Evolutionary conservation across 2,329 filamentous ascomycete genomes (phyloP).

Genomic region (Geosmithia flava): DNA sequence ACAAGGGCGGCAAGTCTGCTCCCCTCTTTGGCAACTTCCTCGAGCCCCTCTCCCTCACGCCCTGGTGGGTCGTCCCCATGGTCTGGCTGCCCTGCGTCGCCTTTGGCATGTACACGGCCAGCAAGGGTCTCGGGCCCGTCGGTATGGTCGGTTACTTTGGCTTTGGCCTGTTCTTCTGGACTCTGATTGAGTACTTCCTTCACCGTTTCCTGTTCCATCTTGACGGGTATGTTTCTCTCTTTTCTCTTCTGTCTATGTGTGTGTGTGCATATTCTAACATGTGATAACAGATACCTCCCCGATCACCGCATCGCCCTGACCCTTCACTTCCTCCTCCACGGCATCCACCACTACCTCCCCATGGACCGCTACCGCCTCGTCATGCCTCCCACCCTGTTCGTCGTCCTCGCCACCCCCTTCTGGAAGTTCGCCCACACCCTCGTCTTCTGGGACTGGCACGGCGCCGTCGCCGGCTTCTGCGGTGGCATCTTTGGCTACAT

Average conservation of each 20-base stretch:
- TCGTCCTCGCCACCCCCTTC: slow-evolving; percentile 75
- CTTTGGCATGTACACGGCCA: slow-evolving; percentile 59
- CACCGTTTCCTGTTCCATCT: slow-evolving; percentile 92
- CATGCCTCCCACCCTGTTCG: slow-evolving; percentile 87
- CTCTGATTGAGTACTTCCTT: slow-evolving; percentile 75
- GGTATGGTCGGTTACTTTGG: slow-evolving; percentile 50
- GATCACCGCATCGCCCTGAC: slow-evolving; percentile 84
- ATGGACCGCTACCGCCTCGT: slow-evolving; percentile 97
- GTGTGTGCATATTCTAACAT: not conserved
- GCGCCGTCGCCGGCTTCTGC: slow-evolving; percentile 66
- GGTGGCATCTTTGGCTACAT: slow-evolving; percentile 93
- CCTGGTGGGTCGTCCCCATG: slow-evolving; percentile 82
- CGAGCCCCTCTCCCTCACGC: slow-evolving; percentile 90
- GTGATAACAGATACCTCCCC: slow-evolving; percentile 57
- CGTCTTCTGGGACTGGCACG: slow-evolving; percentile 77
- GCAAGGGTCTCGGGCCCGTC: slow-evolving; percentile 43
- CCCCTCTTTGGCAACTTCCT: slow-evolving; percentile 96
- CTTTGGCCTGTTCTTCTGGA: slow-evolving; percentile 70
- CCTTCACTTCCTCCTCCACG: slow-evolving; percentile 85
- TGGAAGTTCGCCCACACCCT: slow-evolving; percentile 79
- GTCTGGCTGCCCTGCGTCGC: slow-evolving; percentile 73
- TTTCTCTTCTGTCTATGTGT: slow-evolving; percentile 12
- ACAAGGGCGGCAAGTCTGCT: slow-evolving; percentile 84
- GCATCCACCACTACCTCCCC: slow-evolving; percentile 96
- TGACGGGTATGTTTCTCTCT: slow-evolving; percentile 56